These are phyloP conservation scores for Cardamine resedifolia DNA, from an alignment of 345 rosid genomes.

Conservation along the genomic window DNA sequence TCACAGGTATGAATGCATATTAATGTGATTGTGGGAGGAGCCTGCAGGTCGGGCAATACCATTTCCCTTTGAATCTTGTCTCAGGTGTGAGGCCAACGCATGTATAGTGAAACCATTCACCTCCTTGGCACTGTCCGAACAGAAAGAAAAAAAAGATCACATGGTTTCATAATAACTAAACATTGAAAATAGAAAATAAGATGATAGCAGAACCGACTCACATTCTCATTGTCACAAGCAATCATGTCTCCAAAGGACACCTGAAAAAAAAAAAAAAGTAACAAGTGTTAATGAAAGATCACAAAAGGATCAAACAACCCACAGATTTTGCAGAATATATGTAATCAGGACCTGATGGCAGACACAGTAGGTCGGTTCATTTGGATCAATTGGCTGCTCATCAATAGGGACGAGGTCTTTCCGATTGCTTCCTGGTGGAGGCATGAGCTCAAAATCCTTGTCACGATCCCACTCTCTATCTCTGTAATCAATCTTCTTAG, in stretches of 20 bases:
- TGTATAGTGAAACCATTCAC: slow-evolving; percentile 98
- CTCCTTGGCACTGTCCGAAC: slow-evolving; percentile 85
- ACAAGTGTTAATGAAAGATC: slow-evolving; percentile 9
- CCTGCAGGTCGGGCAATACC: slow-evolving; percentile 98
- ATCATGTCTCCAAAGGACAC: too few species aligned
- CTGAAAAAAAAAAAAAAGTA: slow-evolving; percentile 43
- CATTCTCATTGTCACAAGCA: slow-evolving; percentile 97
- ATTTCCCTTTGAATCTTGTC: slow-evolving; percentile 96
- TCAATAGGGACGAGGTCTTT: slow-evolving; percentile 70
- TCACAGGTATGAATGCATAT: slow-evolving; percentile 22
- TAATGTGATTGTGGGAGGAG: slow-evolving; percentile 48
- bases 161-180: not conserved
- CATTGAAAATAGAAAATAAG: not conserved
- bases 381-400: slow-evolving; percentile 95
- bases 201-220: slow-evolving; percentile 42
- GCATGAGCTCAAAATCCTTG: slow-evolving; percentile 96
- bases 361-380: slow-evolving; percentile 96
- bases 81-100: slow-evolving; percentile 97
- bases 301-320: not conserved
- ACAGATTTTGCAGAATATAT: not conserved
- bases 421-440: slow-evolving; percentile 91
- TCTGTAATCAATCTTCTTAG: slow-evolving; percentile 75
- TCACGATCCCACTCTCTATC: slow-evolving; percentile 93
- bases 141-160: not conserved
- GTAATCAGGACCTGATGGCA: slow-evolving; percentile 80